Evolutionary conservation across 1,139 yeast species (phyloP), one percentile per base, ranked within the genome.

Genomic region (Hanseniaspora sp.): DNA sequence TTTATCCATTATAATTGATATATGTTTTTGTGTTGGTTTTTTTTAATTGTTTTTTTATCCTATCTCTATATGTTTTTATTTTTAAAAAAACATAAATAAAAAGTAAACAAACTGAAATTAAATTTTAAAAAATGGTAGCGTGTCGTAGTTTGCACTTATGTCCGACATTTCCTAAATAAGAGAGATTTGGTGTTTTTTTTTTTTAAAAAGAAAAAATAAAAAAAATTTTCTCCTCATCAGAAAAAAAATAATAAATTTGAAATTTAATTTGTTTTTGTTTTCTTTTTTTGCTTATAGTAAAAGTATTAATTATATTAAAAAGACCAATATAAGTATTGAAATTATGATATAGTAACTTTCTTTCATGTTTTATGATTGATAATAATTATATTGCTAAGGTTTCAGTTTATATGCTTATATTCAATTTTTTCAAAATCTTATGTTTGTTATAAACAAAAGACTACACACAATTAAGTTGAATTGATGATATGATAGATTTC

Each of bases 391-490:
- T 37, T 28, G 17, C 9, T 42, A 8, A 29, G 17, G 12, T 28
- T 42, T 42, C 34, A 13, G 23, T 31, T 30, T 30, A 13, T 5
- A 8, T 43, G 28, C 3, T 43, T n/a, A 41, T 28, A n/a, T 37
- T n/a, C 18, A 18, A 23, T 23, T 37, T 17, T 29, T 1, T 17
- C n/a, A n/a, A n/a, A 17, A 17, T 39, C 17, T 30, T 30, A 4
- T 30, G 28, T 42, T 42, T 37, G 4, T 33, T 33, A 13, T 12
- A 9, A 30, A 47, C 23, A 7, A 35, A 34, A 41, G 37, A 52
- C 51, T 42, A 47, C 56, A 54, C 54, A 39, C 56, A 54, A 54
- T 54, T 54, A 54, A 54, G 56, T 54, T 54, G 54, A 47, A 35
- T 48, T 54, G 56, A 51, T 17, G 51, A 18, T 37, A 39, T 28